Conservation (phyloP, 106 monocot genomes). For the Iris macrosiphon region DNA sequence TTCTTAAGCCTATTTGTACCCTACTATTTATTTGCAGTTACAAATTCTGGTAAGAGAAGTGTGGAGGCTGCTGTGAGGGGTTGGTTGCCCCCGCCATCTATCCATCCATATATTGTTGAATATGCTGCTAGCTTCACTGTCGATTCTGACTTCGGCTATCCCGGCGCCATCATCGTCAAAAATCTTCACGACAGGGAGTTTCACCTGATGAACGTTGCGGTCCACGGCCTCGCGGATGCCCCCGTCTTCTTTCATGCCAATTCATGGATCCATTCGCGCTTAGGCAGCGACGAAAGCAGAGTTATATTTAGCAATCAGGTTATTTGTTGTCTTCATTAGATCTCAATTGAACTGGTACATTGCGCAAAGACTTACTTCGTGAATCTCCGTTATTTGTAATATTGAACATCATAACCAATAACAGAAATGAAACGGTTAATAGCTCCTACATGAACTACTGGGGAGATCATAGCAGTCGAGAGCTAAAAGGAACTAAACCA, state of each 20-base stretch:
- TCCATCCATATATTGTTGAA: slow-evolving; percentile 30
- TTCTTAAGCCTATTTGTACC: no score
- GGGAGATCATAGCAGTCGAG: no score
- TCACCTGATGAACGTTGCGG: slow-evolving; percentile 40
- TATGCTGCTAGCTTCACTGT: slow-evolving; percentile 45
- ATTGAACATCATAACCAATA: no score
- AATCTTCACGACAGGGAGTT: slow-evolving; percentile 59
- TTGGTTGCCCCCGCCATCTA: slow-evolving; percentile 41
- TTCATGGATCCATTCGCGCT: slow-evolving; percentile 55
- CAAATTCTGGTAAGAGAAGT: slow-evolving; percentile 45
- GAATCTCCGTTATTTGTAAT: no score
- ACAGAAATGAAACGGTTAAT: no score
- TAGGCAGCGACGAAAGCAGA: slow-evolving; percentile 32
- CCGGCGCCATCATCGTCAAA: slow-evolving; percentile 47
- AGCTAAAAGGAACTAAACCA: no score
- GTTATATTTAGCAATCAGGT: slow-evolving; percentile 62
- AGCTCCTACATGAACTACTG: no score
- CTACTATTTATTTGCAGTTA: slow-evolving; percentile 9
- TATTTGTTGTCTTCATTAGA: no score
- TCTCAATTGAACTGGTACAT: no score
- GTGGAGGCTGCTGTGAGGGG: slow-evolving; percentile 36
- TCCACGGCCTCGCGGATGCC: slow-evolving; percentile 38
- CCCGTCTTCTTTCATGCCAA: slow-evolving; percentile 51
- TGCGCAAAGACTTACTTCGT: no score
- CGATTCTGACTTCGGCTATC: slow-evolving; percentile 37